Conservation (phyloP, 129 eudicot genomes). For the Kitagawia praeruptora region DNA sequence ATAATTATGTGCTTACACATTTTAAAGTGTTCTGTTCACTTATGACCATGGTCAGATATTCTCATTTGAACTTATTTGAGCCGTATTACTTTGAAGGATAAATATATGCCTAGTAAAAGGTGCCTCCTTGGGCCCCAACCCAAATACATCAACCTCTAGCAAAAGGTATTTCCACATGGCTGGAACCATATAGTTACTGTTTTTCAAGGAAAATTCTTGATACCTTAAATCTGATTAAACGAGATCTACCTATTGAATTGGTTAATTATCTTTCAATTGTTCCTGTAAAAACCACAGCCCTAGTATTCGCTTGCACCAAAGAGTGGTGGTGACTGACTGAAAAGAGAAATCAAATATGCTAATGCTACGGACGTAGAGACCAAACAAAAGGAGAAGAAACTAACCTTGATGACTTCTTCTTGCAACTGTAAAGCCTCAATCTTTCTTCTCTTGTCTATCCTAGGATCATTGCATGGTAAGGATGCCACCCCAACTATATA, state of each 20-base stretch:
- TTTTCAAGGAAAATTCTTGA: background rate
- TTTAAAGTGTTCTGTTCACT: background rate
- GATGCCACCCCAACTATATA: slow-evolving; percentile 71
- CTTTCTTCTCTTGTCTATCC: slow-evolving; percentile 79
- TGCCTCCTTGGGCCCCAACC: background rate
- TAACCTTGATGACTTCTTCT: slow-evolving; percentile 91
- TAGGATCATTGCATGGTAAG: slow-evolving; percentile 87
- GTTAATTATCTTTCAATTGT: too few species aligned
- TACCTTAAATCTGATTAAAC: background rate
- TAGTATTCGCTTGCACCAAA: too few species aligned
- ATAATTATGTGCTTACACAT: too few species aligned
- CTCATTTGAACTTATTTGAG: background rate
- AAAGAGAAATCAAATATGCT: too few species aligned
- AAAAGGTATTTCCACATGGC: background rate
- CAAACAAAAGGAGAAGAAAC: background rate
- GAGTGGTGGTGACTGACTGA: too few species aligned
- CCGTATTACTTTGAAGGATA: background rate
- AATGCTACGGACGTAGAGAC: too few species aligned
- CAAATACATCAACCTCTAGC: too few species aligned
- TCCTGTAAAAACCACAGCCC: too few species aligned
- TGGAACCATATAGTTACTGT: background rate
- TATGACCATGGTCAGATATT: background rate
- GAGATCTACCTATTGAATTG: too few species aligned
- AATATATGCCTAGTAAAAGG: background rate
- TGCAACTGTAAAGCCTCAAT: slow-evolving; percentile 87